Conservation (phyloP, 768 basidiomycete species). For the Trametes maxima region DNA sequence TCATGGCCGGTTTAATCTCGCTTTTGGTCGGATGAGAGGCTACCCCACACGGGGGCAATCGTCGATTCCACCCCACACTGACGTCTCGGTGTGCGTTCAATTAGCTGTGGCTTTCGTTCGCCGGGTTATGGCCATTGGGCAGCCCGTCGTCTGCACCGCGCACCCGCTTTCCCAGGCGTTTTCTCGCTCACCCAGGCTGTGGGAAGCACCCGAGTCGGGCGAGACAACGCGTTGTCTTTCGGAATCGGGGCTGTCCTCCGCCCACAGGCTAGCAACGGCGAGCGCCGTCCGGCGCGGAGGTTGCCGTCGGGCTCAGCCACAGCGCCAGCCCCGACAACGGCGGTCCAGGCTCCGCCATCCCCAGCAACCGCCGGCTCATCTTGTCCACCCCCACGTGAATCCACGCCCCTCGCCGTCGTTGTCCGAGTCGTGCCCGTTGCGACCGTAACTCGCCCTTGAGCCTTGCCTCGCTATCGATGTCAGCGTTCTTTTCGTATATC, state of each 20-base stretch:
- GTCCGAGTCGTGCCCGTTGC: neutral
- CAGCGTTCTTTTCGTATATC: too few relatives aligned
- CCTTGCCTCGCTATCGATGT: too few relatives aligned
- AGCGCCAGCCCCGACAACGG: slow-evolving; percentile 6
- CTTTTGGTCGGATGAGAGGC: slow-evolving; percentile 6
- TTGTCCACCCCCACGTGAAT: neutral
- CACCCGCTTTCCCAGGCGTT: too few relatives aligned
- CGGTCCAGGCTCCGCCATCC: slow-evolving; percentile 13
- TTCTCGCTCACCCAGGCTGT: too few relatives aligned
- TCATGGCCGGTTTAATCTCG: slow-evolving; percentile 6
- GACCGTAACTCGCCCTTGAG: too few relatives aligned
- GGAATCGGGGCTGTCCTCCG: neutral
- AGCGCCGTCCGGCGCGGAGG: slow-evolving; percentile 5
- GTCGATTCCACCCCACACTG: slow-evolving; percentile 16
- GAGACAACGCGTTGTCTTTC: too few relatives aligned
- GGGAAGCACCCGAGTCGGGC: too few relatives aligned
- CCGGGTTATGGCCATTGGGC: neutral
- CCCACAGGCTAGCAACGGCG: slow-evolving; percentile 8
- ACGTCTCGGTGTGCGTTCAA: neutral
- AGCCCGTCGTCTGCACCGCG: neutral
- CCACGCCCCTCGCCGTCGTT: neutral
- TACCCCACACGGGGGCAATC: slow-evolving; percentile 7
- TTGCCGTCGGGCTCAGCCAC: slow-evolving; percentile 8
- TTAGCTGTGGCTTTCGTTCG: neutral
- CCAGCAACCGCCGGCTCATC: slow-evolving; percentile 6